A percentile compares a stretch with the other conserved stretches of the same genome.
Conservation (phyloP, 2,329 filamentous ascomycete species). For the Clonostachys chloroleuca region DNA sequence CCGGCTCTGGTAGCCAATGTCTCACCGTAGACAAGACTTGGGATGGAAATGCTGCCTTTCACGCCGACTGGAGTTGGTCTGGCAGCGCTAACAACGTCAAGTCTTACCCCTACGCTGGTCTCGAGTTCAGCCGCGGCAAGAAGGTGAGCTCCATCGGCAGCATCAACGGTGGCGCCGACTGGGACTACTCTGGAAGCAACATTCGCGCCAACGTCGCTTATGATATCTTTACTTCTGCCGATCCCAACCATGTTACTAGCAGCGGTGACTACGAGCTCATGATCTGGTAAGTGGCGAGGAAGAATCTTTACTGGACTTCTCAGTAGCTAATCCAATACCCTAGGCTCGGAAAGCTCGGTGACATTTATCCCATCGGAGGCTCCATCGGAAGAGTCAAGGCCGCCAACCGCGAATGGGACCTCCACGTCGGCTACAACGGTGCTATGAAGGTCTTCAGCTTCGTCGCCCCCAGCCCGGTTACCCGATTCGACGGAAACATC, state of each 20-base stretch:
- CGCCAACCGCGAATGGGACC: slow-evolving; percentile 45
- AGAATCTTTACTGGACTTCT: background rate
- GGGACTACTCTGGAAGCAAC: slow-evolving; percentile 19
- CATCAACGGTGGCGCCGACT: slow-evolving; percentile 24
- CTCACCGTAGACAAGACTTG: slow-evolving; percentile 25
- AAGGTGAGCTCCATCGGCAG: slow-evolving; percentile 21
- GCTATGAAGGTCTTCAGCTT: slow-evolving; percentile 57
- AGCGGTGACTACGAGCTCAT: slow-evolving; percentile 56
- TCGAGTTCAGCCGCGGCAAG: slow-evolving; percentile 12
- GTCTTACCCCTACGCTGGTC: slow-evolving; percentile 24
- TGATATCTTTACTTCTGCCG: slow-evolving; percentile 49
- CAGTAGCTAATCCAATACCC: background rate
- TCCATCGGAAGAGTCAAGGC: slow-evolving; percentile 49
- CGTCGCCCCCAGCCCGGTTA: slow-evolving; percentile 29
- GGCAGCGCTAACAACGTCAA: slow-evolving; percentile 31
- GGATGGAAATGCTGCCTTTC: slow-evolving; percentile 27
- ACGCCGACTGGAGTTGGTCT: slow-evolving; percentile 31
- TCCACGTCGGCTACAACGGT: slow-evolving; percentile 55
- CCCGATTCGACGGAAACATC: slow-evolving; percentile 50
- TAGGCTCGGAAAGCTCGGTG: slow-evolving; percentile 11
- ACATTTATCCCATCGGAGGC: slow-evolving; percentile 10
- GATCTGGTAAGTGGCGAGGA: slow-evolving; percentile 39
- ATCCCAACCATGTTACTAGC: slow-evolving; percentile 26
- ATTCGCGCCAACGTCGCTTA: slow-evolving; percentile 52
- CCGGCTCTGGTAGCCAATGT: slow-evolving; percentile 29